phyloP scores from a whole-genome alignment of 2,329 filamentous ascomycete genomes.

The Aspergillus ustus region DNA sequence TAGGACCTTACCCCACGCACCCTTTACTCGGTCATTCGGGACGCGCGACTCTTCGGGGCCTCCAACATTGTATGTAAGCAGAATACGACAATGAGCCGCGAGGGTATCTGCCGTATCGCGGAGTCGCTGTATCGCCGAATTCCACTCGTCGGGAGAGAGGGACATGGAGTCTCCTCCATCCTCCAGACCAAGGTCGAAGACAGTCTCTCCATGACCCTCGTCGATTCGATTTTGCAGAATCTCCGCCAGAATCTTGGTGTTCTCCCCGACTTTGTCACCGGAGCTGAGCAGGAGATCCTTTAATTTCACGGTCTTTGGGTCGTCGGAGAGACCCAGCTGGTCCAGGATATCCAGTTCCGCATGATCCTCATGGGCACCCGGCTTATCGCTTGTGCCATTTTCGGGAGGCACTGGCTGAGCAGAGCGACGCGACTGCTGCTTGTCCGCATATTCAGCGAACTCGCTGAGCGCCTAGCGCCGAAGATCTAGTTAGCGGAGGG shows the following conservation, averaged over 20 bases:
- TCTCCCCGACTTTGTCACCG: constrained; percentile 60
- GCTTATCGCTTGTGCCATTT: constrained; percentile 42
- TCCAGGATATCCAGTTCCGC: constrained; percentile 92
- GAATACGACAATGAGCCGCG: constrained; percentile 75
- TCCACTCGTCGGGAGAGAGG: constrained; percentile 76
- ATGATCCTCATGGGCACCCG: constrained; percentile 64
- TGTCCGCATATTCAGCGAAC: constrained; percentile 96
- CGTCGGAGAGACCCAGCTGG: constrained; percentile 73
- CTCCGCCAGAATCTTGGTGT: constrained; percentile 65
- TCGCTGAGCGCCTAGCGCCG: constrained; percentile 75
- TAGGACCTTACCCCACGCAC: constrained; percentile 83
- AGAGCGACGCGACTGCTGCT: constrained; percentile 71
- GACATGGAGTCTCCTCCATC: constrained; percentile 85
- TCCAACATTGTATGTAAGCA: constrained; percentile 90
- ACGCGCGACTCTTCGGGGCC: constrained; percentile 73
- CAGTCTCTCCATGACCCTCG: constrained; percentile 84
- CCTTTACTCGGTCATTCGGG: constrained; percentile 68
- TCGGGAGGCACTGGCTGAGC: constrained; percentile 45
- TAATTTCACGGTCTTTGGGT: constrained; percentile 66
- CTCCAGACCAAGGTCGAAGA: constrained; percentile 92
- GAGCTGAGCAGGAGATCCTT: constrained; percentile 73
- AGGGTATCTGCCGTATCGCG: constrained; percentile 66
- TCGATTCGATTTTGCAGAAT: constrained; percentile 71
- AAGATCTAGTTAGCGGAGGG: constrained; percentile 15
- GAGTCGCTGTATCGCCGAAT: constrained; percentile 69